Evolutionary conservation across 495 filamentous ascomycete species (phyloP), one percentile per base, ranked within the genome.

Genomic region (Talaromyces borbonicus): DNA sequence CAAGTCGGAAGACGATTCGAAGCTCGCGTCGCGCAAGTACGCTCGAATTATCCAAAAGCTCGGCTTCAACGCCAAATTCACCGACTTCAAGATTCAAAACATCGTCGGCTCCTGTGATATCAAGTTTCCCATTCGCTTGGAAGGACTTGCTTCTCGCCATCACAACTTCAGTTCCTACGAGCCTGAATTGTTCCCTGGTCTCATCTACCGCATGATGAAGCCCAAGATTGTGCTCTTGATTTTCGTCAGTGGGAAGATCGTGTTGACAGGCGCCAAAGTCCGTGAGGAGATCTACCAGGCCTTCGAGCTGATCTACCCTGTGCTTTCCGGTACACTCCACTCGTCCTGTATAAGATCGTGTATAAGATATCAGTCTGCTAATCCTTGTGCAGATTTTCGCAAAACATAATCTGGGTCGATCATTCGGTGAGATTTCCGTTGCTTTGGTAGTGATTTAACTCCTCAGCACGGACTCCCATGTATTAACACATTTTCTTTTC

Each of bases 201-300:
- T 98, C 44, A 98, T 98, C 73, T 98, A 98, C 65, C 87, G 92
- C 65, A 98, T 98, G 92, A 96, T 97, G 78, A 95, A 96, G 77
- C 92, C 92, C 19, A 97, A 97, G 82, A 97, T 98, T 51, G 92
- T 98, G 18, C 84, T 98, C 14, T 67, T 98, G 67, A 97, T 98
- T 62, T 98, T 98, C 74, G 92, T 98, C 62, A 90, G 84, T 57
- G 92, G 92, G 54, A 97, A 97, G 78, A 98, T 97, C 49, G 93
- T 97, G 58, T 71, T 98, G 63, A 98, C 93, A 47, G 92, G 92
- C 52, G 92, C 92, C 43, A 97, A 98, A 65, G 90, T 98, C 47
- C 84, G 92, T 50, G 92, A 98, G 70, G 92, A 98, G 72, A 97
- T 98, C 56, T 98, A 97, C 59, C 87, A 92, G 62, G 90, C 90